Base-by-base conservation (phyloP, 306 rosid species). In the Glycine tomentella region DNA sequence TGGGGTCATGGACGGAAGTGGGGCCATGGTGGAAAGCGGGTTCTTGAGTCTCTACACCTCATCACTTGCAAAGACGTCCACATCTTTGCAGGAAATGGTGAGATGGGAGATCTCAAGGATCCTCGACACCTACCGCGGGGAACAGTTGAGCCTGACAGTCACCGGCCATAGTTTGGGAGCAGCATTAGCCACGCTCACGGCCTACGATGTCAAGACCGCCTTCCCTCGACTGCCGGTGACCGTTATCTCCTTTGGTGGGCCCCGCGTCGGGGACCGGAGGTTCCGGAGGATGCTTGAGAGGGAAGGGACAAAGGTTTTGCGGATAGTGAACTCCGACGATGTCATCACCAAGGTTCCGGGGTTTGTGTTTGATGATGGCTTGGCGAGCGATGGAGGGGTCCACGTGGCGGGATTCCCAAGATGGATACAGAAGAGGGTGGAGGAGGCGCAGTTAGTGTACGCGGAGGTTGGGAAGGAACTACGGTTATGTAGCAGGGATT, bases 141-240 rank as follows among this genome's bases (percentile, higher is more conserved):
- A 89, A 69, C 82, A 89, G 0, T 36, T 92, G 4, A 92, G 97
- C 69, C 1, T 92, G 16, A 92, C 97, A 3, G 76, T 92, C 84
- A 92, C 95, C 0, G 97, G 95, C 3, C 97, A 92, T 20, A 92
- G 97, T 51, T 80, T 90, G 2, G 97, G 97, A 0, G 95, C 95
- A 0, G 95, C 95, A 4, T 53, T 92, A 3, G 95, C 97, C 0
- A 92, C 83, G 0, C 87, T 92, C 1, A 84, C 86, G 0, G 93
- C 97, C 0, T 90, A 80, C 57, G 92, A 89, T 56, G 50, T 89
- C 8, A 89, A 89, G n/a, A 65, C 77, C 0, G 70, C 81, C 2
- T 81, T 88, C 61, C 75, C 77, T 4, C 25, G 5, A 0, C 40
- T 80, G 1, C 87, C 93, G 3, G 90, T 89, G 16, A 90, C 97